Base-by-base conservation (phyloP, 805 yeast genomes). In the Blastobotrys chiropterorum region DNA sequence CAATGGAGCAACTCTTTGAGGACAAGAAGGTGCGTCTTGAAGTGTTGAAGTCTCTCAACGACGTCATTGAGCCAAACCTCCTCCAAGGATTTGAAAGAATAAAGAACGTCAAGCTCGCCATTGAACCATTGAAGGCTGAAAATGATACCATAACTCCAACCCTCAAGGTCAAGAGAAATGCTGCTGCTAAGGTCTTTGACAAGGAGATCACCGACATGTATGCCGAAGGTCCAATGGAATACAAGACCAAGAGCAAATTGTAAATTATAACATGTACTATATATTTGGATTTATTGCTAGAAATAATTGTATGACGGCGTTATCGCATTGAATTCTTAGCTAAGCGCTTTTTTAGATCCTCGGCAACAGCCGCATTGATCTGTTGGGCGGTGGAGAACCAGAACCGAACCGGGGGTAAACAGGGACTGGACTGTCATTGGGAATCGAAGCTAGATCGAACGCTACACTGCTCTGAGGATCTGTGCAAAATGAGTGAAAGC, bases 81-180 rank as follows among this genome's bases (percentile, higher is more conserved):
- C 64, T 84, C 34, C 79, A 77, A 61, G 86, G 87, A 0, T 83
- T 80, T 61, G 90, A 84, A 63, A 79, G 77, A 57, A 54, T 84
- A 30, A 81, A 79, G 63, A 84, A 84, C 57, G 57, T 80, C 30
- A 59, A 65, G 34, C 65, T 82, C 34, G 78, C 68, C 44, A 53
- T 80, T 47, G 87, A 84, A 58, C 87, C 89, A 3, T 69, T 84
- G 56, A 80, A 73, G 38, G 68, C 81, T n/a, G 81, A 76, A 46
- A 80, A 81, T 53, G 82, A 80, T 47, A 77, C 79, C 2, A 65
- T 85, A 38, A 85, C 92, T 1, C 90, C 90, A 39, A 85, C 90
- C 3, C 60, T 80, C 56, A 80, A 80, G 64, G 66, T 80, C 49
- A 79, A 79, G 64, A 69, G 86, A 53, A 67, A 74, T 1, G 68